Evolutionary conservation across 768 basidiomycete species (phyloP).

Genomic region (Panellus pusillus): DNA sequence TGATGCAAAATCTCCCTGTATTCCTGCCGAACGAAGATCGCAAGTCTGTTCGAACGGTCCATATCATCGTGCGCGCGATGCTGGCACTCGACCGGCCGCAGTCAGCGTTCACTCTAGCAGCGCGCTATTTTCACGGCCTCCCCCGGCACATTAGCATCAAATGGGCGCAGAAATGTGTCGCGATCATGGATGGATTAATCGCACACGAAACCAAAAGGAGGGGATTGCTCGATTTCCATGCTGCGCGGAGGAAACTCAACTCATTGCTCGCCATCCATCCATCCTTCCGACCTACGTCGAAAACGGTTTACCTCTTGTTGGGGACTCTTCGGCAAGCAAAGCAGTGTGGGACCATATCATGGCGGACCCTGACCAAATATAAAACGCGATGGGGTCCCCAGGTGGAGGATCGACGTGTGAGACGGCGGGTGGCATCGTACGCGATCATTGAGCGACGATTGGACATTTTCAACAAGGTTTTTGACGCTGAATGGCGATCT

Average conservation of each 20-base stretch:
- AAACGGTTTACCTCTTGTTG: conserved; percentile 61
- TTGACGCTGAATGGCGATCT: conserved; percentile 19
- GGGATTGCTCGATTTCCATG: conserved; percentile 45
- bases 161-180: conserved; percentile 39
- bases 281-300: conserved; percentile 53
- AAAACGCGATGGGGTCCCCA: conserved; percentile 53
- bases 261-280: conserved; percentile 47
- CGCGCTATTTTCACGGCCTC: conserved; percentile 49
- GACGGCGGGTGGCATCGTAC: conserved; percentile 55
- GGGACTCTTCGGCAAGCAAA: conserved; percentile 47
- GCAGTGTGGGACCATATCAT: conserved; percentile 56
- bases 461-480: conserved; percentile 44
- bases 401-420: conserved; percentile 58
- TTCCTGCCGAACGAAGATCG: conserved; percentile 33
- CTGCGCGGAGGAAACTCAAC: conserved; percentile 43
- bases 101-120: conserved; percentile 45
- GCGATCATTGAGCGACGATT: conserved; percentile 66
- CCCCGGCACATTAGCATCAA: conserved; percentile 40
- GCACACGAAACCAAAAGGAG: conserved; percentile 30
- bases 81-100: conserved; percentile 38
- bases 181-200: conserved; percentile 58
- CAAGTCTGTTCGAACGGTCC: conserved; percentile 43
- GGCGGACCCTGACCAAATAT: conserved; percentile 45
- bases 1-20: conserved; percentile 44
- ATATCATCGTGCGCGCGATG: conserved; percentile 47